Percentiles rank a stretch among this genome's conserved stretches.
Conservation (phyloP, 2,329 filamentous ascomycete genomes). For the Talaromyces rugulosus region DNA sequence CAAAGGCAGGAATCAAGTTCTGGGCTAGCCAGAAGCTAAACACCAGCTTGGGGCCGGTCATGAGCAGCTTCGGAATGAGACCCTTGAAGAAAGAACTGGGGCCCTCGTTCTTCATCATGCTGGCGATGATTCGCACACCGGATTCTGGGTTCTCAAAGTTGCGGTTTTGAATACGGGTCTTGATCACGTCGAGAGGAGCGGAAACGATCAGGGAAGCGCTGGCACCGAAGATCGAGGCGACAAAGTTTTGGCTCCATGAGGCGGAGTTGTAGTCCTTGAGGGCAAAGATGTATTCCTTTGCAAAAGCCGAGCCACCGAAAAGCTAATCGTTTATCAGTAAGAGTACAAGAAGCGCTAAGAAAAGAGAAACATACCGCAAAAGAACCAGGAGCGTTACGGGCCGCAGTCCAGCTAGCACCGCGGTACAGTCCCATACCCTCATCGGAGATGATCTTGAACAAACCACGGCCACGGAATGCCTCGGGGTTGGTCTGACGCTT, state of each 20-base stretch:
- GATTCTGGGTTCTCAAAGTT: constrained; percentile 98
- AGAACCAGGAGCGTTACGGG: constrained; percentile 91
- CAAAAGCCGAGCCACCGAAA: constrained; percentile 94
- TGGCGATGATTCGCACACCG: constrained; percentile 83
- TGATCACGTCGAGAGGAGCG: constrained; percentile 95
- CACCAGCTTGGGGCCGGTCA: constrained; percentile 98
- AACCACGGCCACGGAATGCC: constrained; percentile 88
- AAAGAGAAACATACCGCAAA: constrained; percentile 70
- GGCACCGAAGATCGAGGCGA: constrained; percentile 92
- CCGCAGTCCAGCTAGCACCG: constrained; percentile 96
- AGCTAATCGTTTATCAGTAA: constrained; percentile 52
- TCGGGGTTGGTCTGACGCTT: constrained; percentile 99
- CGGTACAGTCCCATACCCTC: constrained; percentile 95
- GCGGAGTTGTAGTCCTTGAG: constrained; percentile 94
- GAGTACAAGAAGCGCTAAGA: background rate
- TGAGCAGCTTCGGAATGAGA: constrained; percentile 90
- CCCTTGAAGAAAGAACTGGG: constrained; percentile 93
- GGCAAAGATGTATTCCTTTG: constrained; percentile 91
- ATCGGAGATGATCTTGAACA: constrained; percentile 84
- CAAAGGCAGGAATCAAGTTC: constrained; percentile 93
- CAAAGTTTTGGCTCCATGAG: constrained; percentile 91
- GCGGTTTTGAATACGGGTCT: constrained; percentile 95
- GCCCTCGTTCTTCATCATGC: constrained; percentile 92
- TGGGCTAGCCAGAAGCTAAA: constrained; percentile 99
- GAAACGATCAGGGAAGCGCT: constrained; percentile 93